phyloP scores from a whole-genome alignment of 805 yeast species.

The Ogataea nonfermentans region DNA sequence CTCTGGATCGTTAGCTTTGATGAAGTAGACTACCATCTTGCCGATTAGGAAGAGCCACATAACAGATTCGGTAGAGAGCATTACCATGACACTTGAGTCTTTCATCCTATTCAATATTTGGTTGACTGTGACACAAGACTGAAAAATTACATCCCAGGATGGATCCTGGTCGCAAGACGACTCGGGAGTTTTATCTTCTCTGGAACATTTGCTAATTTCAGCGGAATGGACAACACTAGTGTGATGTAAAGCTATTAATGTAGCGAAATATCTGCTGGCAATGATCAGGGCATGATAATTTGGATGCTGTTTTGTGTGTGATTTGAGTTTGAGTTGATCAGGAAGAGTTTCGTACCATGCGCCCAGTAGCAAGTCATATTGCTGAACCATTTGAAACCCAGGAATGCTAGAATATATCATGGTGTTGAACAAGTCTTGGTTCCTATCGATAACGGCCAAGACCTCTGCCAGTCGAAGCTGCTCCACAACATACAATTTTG shows the following conservation, averaged over 20 bases:
- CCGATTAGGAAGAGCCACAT: conserved; percentile 14
- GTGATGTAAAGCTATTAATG: conserved; percentile 10
- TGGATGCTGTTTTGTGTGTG: conserved; percentile 1
- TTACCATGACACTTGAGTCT: conserved; percentile 3
- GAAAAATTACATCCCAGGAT: conserved; percentile 23
- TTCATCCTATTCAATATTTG: conserved; percentile 8
- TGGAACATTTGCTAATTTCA: not conserved
- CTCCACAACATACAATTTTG: conserved; percentile 6
- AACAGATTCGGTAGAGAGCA: conserved; percentile 5
- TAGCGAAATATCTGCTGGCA: conserved; percentile 5
- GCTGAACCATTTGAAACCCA: conserved; percentile 7
- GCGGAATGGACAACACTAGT: conserved; percentile 8
- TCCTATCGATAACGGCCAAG: conserved; percentile 4
- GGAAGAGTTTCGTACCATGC: conserved; percentile 15
- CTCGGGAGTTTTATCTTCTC: not conserved
- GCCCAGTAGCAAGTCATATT: conserved; percentile 8
- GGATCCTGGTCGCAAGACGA: conserved; percentile 7
- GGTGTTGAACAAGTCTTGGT: conserved; percentile 4
- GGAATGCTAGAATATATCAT: not conserved
- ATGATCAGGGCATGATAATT: conserved; percentile 6
- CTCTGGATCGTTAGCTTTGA: conserved; percentile 4
- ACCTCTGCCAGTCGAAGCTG: conserved; percentile 8
- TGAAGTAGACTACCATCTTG: conserved; percentile 13
- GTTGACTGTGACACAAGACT: conserved; percentile 13
- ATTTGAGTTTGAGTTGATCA: conserved; percentile 5